Evolutionary conservation across 192 early-diverging fungal genomes (phyloP).

Genomic region (Phycomyces blakesleeanus): DNA sequence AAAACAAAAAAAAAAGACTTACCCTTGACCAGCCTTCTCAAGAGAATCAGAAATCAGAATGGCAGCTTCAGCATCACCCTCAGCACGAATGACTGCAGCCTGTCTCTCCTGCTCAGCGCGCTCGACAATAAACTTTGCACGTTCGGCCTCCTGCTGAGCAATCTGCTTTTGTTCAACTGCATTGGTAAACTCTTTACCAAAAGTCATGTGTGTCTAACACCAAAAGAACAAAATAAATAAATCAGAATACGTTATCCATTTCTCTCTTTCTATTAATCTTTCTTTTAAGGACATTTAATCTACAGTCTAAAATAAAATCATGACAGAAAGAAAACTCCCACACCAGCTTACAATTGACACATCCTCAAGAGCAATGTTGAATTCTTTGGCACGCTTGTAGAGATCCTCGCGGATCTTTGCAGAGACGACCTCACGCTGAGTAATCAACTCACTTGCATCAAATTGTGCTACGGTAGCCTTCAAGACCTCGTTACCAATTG

Average conservation of each 20-base stretch:
- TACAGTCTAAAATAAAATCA: too few relatives aligned
- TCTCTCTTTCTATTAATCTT: too few relatives aligned
- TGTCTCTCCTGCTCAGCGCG: constrained; percentile 95
- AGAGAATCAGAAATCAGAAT: constrained; percentile 85
- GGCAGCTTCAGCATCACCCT: constrained; percentile 95
- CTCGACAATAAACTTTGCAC: constrained; percentile 96
- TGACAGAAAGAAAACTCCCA: background rate
- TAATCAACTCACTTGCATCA: constrained; percentile 96
- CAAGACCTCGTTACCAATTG: constrained; percentile 98
- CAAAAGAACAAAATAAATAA: too few relatives aligned
- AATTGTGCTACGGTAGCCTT: constrained; percentile 99
- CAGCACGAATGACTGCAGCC: constrained; percentile 93
- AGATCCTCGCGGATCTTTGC: constrained; percentile 90
- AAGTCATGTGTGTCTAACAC: constrained; percentile 91
- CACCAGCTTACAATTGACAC: constrained; percentile 83
- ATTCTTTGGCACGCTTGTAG: constrained; percentile 88
- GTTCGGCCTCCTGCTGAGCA: constrained; percentile 99
- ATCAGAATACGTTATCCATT: too few relatives aligned
- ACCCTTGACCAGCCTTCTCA: constrained; percentile 85
- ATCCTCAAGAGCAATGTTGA: constrained; percentile 96
- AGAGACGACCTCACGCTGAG: constrained; percentile 94
- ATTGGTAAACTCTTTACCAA: constrained; percentile 97
- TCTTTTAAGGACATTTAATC: too few relatives aligned
- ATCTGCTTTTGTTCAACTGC: constrained; percentile 99
- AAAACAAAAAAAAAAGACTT: background rate